phyloP scores from a whole-genome alignment of 805 yeast genomes.

The Lachancea quebecensis region DNA sequence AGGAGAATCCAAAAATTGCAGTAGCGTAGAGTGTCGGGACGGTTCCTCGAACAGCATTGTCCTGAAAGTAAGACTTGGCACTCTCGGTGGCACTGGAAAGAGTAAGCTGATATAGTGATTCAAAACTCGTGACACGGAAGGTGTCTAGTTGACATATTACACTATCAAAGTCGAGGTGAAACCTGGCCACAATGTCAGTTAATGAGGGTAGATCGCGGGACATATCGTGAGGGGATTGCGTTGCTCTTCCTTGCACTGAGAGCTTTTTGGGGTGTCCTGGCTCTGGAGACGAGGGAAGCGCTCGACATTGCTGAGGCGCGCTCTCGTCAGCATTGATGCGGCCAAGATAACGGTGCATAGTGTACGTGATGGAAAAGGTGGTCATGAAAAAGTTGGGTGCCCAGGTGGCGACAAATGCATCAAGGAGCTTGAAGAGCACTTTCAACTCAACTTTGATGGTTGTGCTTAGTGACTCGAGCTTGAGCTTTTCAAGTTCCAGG shows the following conservation, averaged over 20 bases:
- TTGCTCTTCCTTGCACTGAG: background rate
- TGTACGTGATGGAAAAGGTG: constrained; percentile 16
- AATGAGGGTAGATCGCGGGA: background rate
- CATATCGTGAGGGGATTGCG: background rate
- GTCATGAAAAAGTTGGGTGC: constrained; percentile 16
- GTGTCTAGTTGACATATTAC: background rate
- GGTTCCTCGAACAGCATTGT: constrained; percentile 1
- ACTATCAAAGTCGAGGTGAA: constrained; percentile 3
- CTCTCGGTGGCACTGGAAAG: background rate
- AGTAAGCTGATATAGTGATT: constrained; percentile 1
- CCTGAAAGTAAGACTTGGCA: background rate
- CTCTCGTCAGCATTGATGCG: background rate
- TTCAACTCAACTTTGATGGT: constrained; percentile 13
- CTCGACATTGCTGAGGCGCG: background rate
- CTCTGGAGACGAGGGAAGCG: background rate
- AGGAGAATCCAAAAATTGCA: background rate
- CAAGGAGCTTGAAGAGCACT: constrained; percentile 9
- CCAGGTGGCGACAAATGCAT: constrained; percentile 15
- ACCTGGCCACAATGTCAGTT: constrained; percentile 1
- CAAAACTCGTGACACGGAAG: constrained; percentile 3
- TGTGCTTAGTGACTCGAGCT: constrained; percentile 15
- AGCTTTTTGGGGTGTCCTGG: no score
- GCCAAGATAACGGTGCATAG: constrained; percentile 9
- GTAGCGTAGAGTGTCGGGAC: constrained; percentile 4
- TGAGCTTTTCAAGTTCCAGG: constrained; percentile 8